These are phyloP conservation scores for Pisolithus tinctorius DNA, from an alignment of 768 basidiomycete species.

Conservation along the genomic window DNA sequence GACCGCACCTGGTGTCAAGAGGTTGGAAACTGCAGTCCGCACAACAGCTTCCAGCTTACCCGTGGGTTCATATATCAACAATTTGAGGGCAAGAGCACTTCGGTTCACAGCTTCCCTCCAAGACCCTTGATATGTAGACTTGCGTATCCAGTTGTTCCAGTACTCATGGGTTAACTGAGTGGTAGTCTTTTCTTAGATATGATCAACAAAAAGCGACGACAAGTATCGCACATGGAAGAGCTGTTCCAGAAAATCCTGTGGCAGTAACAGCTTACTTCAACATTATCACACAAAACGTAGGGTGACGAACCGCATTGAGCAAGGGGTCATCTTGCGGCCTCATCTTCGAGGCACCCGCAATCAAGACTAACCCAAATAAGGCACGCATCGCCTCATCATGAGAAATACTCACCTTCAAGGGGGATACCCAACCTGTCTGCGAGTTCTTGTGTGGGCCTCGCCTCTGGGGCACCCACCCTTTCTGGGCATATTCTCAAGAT, in stretches of 20 bases:
- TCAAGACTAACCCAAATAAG: conserved; percentile 29
- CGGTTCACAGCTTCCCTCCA: conserved; percentile 96
- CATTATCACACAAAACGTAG: not conserved
- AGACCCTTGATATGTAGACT: conserved; percentile 82
- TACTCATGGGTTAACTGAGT: conserved; percentile 64
- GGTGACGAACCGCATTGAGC: conserved; percentile 49
- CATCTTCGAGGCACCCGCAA: conserved; percentile 38
- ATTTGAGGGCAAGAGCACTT: conserved; percentile 88
- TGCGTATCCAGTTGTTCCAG: conserved; percentile 88
- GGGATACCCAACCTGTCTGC: conserved; percentile 42
- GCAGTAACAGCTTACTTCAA: not conserved
- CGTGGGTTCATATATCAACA: conserved; percentile 89
- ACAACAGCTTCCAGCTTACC: conserved; percentile 31
- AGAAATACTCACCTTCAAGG: conserved; percentile 31
- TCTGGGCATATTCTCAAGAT: conserved; percentile 67
- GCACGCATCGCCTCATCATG: not conserved
- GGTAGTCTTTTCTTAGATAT: conserved; percentile 1
- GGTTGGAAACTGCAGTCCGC: not conserved
- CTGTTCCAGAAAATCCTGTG: conserved; percentile 47
- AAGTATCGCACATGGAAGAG: conserved; percentile 45
- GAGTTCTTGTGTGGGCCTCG: conserved; percentile 30
- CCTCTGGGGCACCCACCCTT: conserved; percentile 5
- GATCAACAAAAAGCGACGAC: not conserved
- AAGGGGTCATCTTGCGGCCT: conserved; percentile 62
- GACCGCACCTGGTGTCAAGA: conserved; percentile 59